Base-by-base conservation (phyloP, 306 rosid species). In the Trichosanthes cucumerina region DNA sequence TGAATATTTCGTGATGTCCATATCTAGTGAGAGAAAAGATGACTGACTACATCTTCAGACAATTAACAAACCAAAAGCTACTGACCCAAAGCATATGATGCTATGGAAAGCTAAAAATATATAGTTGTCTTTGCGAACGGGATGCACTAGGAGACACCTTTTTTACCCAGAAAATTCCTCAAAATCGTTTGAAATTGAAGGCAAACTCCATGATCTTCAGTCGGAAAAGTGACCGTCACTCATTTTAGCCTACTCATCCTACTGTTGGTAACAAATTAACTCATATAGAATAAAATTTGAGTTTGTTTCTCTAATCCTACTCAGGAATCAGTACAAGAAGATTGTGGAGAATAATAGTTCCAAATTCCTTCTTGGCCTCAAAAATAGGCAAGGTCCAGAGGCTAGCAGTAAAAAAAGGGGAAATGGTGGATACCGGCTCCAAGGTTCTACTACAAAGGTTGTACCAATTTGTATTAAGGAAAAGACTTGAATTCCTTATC, bases 221-320 rank as follows among this genome's bases (percentile, higher is more conserved):
- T 72, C 56, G 26, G 78, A 59, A 18, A 56, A 76, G 2, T 0
- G 72, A 16, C 1, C 19, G 0, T 77, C 1, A 66, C 64, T 16
- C 78, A 81, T 26, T 77, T 11, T 44, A 78, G 53, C 26, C 33
- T 31, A 2, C 84, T 77, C 58, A 81, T 34, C 7, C 64, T 52
- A 62, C 1, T 31, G 36, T 23, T 70, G 76, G 85, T 65, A 58
- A 4, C 84, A 54, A 41, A 19, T 77, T 58, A 18, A 24, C 34
- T 6, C 10, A 58, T 23, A 24, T 58, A 26, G 16, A 58, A 58
- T 58, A 24, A 58, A 6, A 58, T 24, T 58, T 23, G 28, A 56
- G 62, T 0, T 4, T 58, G 65, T 58, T 58, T 58, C 36, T 58
- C 34, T 24, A 12, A 24, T 58, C 13, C 63, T 58, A 58, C 16